Base-by-base conservation (phyloP, 257 asterid species). In the Echites panduratus region DNA sequence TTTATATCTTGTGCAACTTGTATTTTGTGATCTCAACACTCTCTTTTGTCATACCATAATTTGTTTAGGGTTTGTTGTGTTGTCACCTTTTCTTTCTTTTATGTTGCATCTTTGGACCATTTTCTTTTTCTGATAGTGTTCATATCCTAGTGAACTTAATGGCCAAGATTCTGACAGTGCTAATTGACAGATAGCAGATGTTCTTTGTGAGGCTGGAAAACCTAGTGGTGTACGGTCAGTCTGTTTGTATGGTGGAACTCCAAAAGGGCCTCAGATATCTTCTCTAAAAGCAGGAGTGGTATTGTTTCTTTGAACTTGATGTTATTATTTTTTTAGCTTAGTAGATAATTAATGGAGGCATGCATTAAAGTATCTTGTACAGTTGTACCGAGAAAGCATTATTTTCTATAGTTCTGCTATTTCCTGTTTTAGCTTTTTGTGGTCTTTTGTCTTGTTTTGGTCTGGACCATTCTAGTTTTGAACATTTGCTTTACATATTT, bases 211-310 rank as follows among this genome's bases (percentile, higher is more conserved):
- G 71, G 96, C 99, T 84, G 99, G 98, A 71, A 87, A 87, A 84
- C 90, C 98, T 59, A 79, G 86, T 76, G 89, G 94, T 20, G 89
- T 90, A 73, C 70, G 59, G 72, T 87, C 98, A 68, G 93, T 95
- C 68, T 92, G 98, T 82, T 43, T 95, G 49, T 95, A 92, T 75
- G 99, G 99, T 74, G 99, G 99, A 80, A 78, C 90, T 78, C 86
- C 94, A 8, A 95, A 95, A 87, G 92, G 95, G 61, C 92, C 92
- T 45, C 99, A 95, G 84, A 92, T 92, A 76, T 82, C 95, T 82
- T 72, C 96, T 77, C 83, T 95, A 41, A 90, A 81, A 83, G 86
- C 96, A 77, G 99, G 99, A 50, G 98, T 92, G 85, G 99, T 95
- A 87, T 78, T 88, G 65, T 54, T 76, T 59, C 66, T 70, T 72